Base-by-base conservation (phyloP, 805 yeast genomes). In the Kodamaea hsintzibuensis region DNA sequence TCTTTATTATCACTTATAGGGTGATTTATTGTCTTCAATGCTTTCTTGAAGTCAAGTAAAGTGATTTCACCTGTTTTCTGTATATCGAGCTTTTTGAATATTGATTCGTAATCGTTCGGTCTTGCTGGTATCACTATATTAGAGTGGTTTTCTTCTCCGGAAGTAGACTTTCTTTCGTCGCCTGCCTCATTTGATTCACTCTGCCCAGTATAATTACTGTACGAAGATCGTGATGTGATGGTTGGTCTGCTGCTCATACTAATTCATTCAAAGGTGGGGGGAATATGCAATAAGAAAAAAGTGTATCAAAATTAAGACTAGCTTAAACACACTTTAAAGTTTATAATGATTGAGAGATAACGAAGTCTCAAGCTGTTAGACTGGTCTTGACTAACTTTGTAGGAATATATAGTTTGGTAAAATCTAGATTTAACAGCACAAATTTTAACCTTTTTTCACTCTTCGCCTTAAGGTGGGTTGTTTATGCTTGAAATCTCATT, bases 1-100 rank as follows among this genome's bases (percentile, higher is more conserved):
- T 79, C 84, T 4, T 81, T 80, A 22, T 83, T 82, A 53, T 82
- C 76, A 49, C 82, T 81, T 18, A 88, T 71, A 1, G 93, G 96
- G 66, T 88, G 91, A 53, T 85, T 78, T 39, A 79, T 62, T 22
- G 68, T 57, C 52, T 70, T 68, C 52, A 82, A 66, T 7, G 84
- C 84, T 37, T 67, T 61, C 51, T 73, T 73, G 63, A 82, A 81
- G 52, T 81, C 84, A 38, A 69, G 66, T 7, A 80, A 64, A 1
- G 82, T 76, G 51, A 83, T 73, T 54, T 73, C 76, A 1, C 87
- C 87, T n/a, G 69, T 66, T 18, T 74, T 67, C 19, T 71, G 60
- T 9, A 72, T 60, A 57, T 76, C 80, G 46, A 76, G 63, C 50
- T 68, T 63, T 14, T 69, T 61, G 58, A 76, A 76, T 17, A 76